Conservation (phyloP, 805 yeast species). For the Suhomyces sp. region DNA sequence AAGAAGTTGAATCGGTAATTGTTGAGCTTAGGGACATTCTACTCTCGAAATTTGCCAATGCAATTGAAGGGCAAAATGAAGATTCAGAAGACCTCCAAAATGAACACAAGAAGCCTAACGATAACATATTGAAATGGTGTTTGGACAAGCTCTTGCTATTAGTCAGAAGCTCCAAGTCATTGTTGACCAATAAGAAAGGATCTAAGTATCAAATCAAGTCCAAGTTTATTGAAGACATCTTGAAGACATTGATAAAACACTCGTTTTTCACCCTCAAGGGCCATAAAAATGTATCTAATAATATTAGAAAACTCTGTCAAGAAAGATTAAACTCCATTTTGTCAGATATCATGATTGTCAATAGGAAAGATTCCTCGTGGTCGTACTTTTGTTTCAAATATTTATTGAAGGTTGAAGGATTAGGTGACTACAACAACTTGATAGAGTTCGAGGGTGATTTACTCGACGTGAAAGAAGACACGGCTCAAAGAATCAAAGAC, state of each 20-base stretch:
- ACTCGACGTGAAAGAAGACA: constrained; percentile 43
- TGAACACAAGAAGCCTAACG: constrained; percentile 23
- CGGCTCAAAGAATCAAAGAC: constrained; percentile 43
- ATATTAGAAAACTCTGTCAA: constrained; percentile 44
- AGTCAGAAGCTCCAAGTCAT: constrained; percentile 43
- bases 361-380: constrained; percentile 56
- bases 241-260: constrained; percentile 36
- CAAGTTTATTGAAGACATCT: constrained; percentile 31
- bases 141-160: constrained; percentile 57
- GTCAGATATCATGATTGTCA: constrained; percentile 49
- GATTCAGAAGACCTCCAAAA: constrained; percentile 10
- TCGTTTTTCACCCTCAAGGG: constrained; percentile 37
- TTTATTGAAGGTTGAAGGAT: constrained; percentile 24
- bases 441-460: constrained; percentile 60
- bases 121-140: constrained; percentile 50
- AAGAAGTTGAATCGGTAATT: constrained; percentile 16
- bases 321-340: constrained; percentile 70
- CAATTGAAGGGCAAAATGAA: constrained; percentile 20
- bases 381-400: constrained; percentile 50
- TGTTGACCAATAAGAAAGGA: constrained; percentile 11
- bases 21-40: constrained; percentile 21
- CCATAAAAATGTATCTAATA: constrained; percentile 22
- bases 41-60: constrained; percentile 20
- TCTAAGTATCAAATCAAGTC: constrained; percentile 8
- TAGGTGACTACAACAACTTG: constrained; percentile 17